These are phyloP conservation scores for Adansonia grandidieri DNA, from an alignment of 441 rosid genomes.

Conservation along the genomic window DNA sequence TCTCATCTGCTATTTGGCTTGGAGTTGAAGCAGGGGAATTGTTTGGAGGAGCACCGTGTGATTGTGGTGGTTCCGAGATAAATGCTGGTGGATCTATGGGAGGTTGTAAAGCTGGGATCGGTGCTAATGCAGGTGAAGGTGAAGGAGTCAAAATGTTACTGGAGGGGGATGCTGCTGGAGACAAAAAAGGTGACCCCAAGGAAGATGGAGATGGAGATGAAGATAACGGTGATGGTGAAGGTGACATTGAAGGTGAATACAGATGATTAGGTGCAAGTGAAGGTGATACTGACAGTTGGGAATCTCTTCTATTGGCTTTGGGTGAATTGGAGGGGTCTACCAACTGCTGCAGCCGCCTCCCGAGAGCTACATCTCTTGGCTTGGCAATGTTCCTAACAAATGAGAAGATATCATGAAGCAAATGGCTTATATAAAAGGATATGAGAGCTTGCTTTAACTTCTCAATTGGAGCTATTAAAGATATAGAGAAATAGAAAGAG, in stretches of 20 bases:
- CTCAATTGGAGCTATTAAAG: not conserved
- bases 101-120: slow-evolving; percentile 33
- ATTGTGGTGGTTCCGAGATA: slow-evolving; percentile 35
- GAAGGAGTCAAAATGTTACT: slow-evolving; percentile 37
- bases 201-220: slow-evolving; percentile 41
- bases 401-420: slow-evolving; percentile 25
- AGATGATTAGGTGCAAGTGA: slow-evolving; percentile 24
- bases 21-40: slow-evolving; percentile 42
- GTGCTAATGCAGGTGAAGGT: slow-evolving; percentile 41
- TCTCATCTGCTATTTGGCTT: slow-evolving; percentile 26
- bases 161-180: slow-evolving; percentile 41
- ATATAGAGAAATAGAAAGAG: not conserved
- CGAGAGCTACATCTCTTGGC: slow-evolving; percentile 29
- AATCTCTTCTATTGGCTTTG: slow-evolving; percentile 24
- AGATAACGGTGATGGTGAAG: slow-evolving; percentile 29
- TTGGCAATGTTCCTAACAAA: slow-evolving; percentile 40
- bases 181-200: slow-evolving; percentile 34
- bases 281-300: slow-evolving; percentile 25
- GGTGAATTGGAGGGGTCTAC: slow-evolving; percentile 25
- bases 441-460: not conserved
- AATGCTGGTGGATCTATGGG: slow-evolving; percentile 30
- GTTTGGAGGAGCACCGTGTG: slow-evolving; percentile 22
- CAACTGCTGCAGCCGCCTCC: slow-evolving; percentile 49
- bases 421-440: not conserved
- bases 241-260: slow-evolving; percentile 25